These are phyloP conservation scores for Linderniella brevidens DNA, from an alignment of 257 asterid genomes.

Conservation along the genomic window DNA sequence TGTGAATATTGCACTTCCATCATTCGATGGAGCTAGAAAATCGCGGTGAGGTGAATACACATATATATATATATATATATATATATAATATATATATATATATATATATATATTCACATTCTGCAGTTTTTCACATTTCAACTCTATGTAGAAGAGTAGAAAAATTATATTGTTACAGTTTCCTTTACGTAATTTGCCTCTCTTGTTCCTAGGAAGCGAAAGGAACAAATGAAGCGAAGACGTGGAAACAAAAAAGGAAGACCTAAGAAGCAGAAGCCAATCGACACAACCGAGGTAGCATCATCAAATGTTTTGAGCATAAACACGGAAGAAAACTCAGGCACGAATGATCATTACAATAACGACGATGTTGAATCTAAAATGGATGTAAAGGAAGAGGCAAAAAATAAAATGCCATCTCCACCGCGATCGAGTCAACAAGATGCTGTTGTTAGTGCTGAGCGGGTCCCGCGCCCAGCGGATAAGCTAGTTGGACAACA, in stretches of 20 bases:
- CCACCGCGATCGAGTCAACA: conserved; percentile 22
- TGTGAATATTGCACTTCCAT: no score
- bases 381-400: conserved; percentile 41
- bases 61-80: no score
- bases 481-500: conserved; percentile 34
- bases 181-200: no score
- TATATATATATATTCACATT: no score
- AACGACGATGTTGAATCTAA: conserved; percentile 61
- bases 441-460: conserved; percentile 21
- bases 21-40: no score
- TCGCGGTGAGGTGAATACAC: no score
- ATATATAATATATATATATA: no score
- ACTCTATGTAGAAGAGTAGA: no score
- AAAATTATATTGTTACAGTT: no score
- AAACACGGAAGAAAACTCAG: conserved; percentile 38
- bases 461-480: conserved; percentile 23
- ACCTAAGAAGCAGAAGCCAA: conserved; percentile 39
- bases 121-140: no score
- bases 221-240: conserved; percentile 54
- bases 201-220: background rate
- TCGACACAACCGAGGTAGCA: conserved; percentile 27
- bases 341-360: conserved; percentile 38
- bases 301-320: no score
- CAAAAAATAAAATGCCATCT: conserved; percentile 19
- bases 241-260: conserved; percentile 66